phyloP scores from a whole-genome alignment of 306 rosid genomes.

The Cucumis melo region DNA sequence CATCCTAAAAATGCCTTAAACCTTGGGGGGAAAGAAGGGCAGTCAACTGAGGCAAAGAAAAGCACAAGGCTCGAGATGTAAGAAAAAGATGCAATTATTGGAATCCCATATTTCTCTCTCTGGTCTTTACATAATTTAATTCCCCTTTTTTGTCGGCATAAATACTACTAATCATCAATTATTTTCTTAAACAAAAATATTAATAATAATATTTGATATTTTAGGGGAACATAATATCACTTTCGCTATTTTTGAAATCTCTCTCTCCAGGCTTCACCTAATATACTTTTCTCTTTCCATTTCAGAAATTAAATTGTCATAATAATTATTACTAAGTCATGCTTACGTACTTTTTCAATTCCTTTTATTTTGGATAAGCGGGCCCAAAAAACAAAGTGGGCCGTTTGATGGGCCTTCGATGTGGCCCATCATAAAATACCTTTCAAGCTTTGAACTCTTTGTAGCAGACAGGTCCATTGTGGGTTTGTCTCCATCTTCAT shows the following conservation, averaged over 20 bases:
- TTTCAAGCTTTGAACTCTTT: background rate
- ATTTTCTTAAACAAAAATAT: background rate
- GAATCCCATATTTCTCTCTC: background rate
- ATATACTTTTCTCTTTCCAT: background rate
- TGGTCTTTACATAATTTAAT: background rate
- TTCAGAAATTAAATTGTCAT: background rate
- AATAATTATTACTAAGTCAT: background rate
- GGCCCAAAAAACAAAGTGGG: background rate
- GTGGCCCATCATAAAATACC: background rate
- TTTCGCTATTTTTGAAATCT: background rate
- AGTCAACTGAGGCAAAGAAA: conserved; percentile 2
- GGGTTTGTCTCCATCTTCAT: background rate
- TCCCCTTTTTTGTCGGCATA: background rate
- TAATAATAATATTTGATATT: background rate
- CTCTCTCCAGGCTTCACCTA: background rate
- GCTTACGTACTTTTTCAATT: background rate
- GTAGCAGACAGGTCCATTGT: conserved; percentile 3
- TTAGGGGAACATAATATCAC: background rate
- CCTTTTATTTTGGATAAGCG: background rate
- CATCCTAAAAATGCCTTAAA: background rate
- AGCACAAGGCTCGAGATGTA: conserved; percentile 10
- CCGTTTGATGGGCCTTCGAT: background rate
- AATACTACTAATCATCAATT: background rate
- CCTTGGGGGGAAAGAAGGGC: conserved; percentile 4
- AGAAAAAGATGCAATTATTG: conserved; percentile 8